Conservation (phyloP, 176 grass and related monocot genomes). For the Oryza nivara region DNA sequence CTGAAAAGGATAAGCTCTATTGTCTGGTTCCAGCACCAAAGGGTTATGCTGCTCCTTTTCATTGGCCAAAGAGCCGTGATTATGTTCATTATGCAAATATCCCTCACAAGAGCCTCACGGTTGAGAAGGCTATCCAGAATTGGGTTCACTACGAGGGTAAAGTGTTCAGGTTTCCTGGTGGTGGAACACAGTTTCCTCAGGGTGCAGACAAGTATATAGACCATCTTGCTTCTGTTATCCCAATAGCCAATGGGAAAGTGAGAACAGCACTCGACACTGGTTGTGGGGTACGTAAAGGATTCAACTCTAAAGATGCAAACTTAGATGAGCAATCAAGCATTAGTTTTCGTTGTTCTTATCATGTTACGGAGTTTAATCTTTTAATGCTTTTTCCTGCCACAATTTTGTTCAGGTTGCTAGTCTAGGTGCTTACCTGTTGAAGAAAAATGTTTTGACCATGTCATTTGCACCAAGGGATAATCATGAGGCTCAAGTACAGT, state of each 20-base stretch:
- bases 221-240: slow-evolving; percentile 69
- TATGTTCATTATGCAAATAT: slow-evolving; percentile 81
- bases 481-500: slow-evolving; percentile 86
- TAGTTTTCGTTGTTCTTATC: slow-evolving; percentile 2
- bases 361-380: slow-evolving; percentile 8
- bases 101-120: slow-evolving; percentile 78
- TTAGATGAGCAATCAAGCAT: background rate
- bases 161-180: slow-evolving; percentile 87
- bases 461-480: slow-evolving; percentile 88
- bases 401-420: slow-evolving; percentile 76
- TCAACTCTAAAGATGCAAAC: background rate
- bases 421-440: slow-evolving; percentile 82
- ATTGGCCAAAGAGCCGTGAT: slow-evolving; percentile 84
- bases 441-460: slow-evolving; percentile 78
- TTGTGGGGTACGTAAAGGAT: slow-evolving; percentile 68
- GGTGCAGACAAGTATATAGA: slow-evolving; percentile 88
- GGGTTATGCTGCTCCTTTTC: slow-evolving; percentile 72
- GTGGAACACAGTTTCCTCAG: slow-evolving; percentile 81
- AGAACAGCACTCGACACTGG: slow-evolving; percentile 90
- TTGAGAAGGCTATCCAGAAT: slow-evolving; percentile 92
- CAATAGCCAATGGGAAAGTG: slow-evolving; percentile 62
- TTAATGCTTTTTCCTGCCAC: slow-evolving; percentile 16
- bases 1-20: slow-evolving; percentile 58
- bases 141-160: slow-evolving; percentile 90
- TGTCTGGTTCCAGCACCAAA: slow-evolving; percentile 84